A percentile compares a stretch with the other conserved stretches of the same genome.
Evolutionary conservation across 768 basidiomycete genomes (phyloP).

Genomic region (Tulasnella sp.): DNA sequence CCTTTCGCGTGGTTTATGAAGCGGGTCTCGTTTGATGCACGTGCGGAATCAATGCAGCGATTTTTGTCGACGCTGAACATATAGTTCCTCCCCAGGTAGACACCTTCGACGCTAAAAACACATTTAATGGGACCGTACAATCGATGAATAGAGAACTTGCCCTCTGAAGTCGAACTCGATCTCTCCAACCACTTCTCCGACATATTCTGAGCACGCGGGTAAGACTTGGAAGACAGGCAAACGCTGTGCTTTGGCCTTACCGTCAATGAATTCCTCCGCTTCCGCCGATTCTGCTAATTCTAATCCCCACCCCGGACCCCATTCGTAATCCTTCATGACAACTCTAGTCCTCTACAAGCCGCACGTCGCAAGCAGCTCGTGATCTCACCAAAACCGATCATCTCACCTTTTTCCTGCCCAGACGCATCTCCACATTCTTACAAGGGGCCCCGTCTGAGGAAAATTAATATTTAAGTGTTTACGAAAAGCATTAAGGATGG

Average conservation of each 20-base stretch:
- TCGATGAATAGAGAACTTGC: not conserved
- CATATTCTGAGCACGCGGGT: conserved; percentile 50
- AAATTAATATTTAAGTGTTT: not conserved
- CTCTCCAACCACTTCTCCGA: conserved; percentile 58
- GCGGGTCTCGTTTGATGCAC: conserved; percentile 59
- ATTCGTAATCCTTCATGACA: conserved; percentile 45
- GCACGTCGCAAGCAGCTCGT: not conserved
- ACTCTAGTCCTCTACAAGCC: conserved; percentile 41
- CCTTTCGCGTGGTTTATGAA: conserved; percentile 59
- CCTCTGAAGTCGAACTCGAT: not conserved
- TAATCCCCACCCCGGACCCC: conserved; percentile 49
- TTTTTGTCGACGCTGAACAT: conserved; percentile 53
- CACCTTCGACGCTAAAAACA: not conserved
- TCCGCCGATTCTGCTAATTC: conserved; percentile 48
- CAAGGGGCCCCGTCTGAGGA: conserved; percentile 10
- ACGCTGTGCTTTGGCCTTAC: conserved; percentile 35
- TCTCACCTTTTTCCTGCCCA: conserved; percentile 3
- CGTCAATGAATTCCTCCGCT: conserved; percentile 50
- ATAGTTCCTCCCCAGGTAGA: conserved; percentile 56
- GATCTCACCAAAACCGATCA: not conserved
- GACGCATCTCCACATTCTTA: not conserved
- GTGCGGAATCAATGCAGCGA: conserved; percentile 53
- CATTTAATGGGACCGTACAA: not conserved
- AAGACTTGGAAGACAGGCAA: not conserved
- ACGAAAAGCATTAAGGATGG: not conserved